Evolutionary conservation across 1,284 basidiomycete species (phyloP), one percentile per base, ranked within the genome.

Genomic region (Hemileia vastatrix): DNA sequence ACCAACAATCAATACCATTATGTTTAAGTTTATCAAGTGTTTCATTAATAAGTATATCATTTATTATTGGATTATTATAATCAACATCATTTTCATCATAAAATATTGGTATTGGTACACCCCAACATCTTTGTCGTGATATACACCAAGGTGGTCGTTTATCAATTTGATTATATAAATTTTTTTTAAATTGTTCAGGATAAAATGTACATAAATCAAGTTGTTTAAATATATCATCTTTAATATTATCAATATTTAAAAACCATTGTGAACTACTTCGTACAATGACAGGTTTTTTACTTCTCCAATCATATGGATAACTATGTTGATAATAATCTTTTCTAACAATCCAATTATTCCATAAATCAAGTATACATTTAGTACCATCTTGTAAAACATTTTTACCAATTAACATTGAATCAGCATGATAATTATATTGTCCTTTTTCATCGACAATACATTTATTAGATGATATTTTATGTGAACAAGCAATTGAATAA

Each of bases 141-240:
- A 98, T 97, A 74, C 94, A 98, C 94, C 94, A 98, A 77, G 97
- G 94, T 0, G 90, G 90, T 3, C 94, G 87, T n/a, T n/a, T n/a
- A n/a, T n/a, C n/a, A n/a, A n/a, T n/a, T n/a, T n/a, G n/a, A n/a
- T n/a, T n/a, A n/a, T n/a, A n/a, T n/a, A n/a, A n/a, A n/a, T n/a
- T n/a, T n/a, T n/a, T n/a, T n/a, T n/a, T n/a, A n/a, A n/a, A n/a
- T n/a, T n/a, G n/a, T n/a, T n/a, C 76, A 1, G 94, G 94, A 61
- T 85, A 83, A 76, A 96, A 97, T 0, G 80, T 71, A 21, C 96
- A 89, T 1, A 81, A 76, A 54, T 84, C 76, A 1, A 97, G 80
- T 0, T 90, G 86, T n/a, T 78, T 70, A 23, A 91, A 72, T 0
- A 93, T 90, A 45, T 81, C 77, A 0, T 82, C 80, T 72, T 95